Evolutionary conservation across 805 yeast genomes (phyloP), one percentile per base, ranked within the genome.

Genomic region (Metschnikowia proteae): DNA sequence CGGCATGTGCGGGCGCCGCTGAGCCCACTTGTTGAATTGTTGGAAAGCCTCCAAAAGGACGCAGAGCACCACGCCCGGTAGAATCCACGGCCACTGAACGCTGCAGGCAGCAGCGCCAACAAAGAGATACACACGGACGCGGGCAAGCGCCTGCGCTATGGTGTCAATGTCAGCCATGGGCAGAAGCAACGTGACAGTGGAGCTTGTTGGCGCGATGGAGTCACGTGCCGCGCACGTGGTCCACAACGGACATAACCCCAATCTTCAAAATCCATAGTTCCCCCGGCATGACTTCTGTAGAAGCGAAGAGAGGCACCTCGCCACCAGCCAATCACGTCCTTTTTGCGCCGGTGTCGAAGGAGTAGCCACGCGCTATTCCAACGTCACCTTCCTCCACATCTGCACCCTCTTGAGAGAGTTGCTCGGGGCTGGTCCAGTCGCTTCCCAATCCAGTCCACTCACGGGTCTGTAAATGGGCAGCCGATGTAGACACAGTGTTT

Each of bases 381-480:
- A 79, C 74, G 41, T 84, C 74, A 1, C 99, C 99, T 54, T 84
- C 83, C 61, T 90, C 96, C 0, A 89, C 76, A 0, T 74, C 64
- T 0, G 97, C 96, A 35, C 95, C 97, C n/a, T 77, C 81, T 6
- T 67, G 70, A 26, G 10, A 17, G 11, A 28, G 47, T 5, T 46
- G 60, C 2, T 62, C 67, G 1, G 39, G 8, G 5, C 61, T 53
- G 6, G 60, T 56, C 66, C 74, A 89, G 61, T 92, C 97, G 51
- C 94, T 84, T 1, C 98, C 99, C 31, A 92, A 71, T 0, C 99
- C 99, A 0, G 83, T 80, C 98, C 98, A 92, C 27, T 74, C 69
- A 58, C 92, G 78, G 9, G 72, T 74, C 58, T 89, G 96, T 45
- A 92, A 71, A 52, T 77, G 78, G 6, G 75, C 72, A 0, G 97